These are phyloP conservation scores for Fonsecaea multimorphosa DNA, from an alignment of 2,329 filamentous ascomycete genomes.

Conservation along the genomic window DNA sequence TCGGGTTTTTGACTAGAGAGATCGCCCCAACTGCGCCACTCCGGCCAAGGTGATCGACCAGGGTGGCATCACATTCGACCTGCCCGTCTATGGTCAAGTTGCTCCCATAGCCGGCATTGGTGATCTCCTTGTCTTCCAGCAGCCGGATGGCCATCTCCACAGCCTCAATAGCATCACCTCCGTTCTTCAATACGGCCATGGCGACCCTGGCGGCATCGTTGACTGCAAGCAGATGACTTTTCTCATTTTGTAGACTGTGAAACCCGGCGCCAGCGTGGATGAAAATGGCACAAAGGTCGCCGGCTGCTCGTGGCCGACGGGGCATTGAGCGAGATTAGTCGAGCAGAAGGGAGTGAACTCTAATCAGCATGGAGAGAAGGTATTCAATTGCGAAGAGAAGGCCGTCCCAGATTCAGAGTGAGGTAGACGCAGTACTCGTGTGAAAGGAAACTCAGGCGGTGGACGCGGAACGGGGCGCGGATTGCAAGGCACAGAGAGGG, in stretches of 20 bases:
- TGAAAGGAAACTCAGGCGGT: neutral
- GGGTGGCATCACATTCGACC: constrained; percentile 92
- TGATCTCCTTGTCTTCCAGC: constrained; percentile 93
- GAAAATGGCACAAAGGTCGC: constrained; percentile 77
- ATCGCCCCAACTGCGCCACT: constrained; percentile 94
- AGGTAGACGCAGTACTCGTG: neutral
- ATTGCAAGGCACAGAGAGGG: neutral
- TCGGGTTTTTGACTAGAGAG: constrained; percentile 88
- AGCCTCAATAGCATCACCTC: constrained; percentile 82
- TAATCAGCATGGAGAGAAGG: neutral
- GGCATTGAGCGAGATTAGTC: constrained; percentile 41
- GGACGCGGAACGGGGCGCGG: neutral
- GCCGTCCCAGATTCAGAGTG: neutral
- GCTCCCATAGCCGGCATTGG: constrained; percentile 94
- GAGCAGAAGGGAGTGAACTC: neutral
- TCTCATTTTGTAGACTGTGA: constrained; percentile 86
- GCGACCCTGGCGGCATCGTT: constrained; percentile 82
- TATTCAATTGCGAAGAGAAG: neutral
- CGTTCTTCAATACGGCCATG: constrained; percentile 79
- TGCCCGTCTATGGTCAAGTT: constrained; percentile 88
- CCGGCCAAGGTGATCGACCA: constrained; percentile 87
- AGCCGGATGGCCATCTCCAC: constrained; percentile 86
- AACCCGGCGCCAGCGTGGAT: constrained; percentile 95
- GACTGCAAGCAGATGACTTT: constrained; percentile 82
- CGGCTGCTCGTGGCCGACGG: constrained; percentile 44